Base-by-base conservation (phyloP, 1,139 yeast species). In the Taphrina betulina region DNA sequence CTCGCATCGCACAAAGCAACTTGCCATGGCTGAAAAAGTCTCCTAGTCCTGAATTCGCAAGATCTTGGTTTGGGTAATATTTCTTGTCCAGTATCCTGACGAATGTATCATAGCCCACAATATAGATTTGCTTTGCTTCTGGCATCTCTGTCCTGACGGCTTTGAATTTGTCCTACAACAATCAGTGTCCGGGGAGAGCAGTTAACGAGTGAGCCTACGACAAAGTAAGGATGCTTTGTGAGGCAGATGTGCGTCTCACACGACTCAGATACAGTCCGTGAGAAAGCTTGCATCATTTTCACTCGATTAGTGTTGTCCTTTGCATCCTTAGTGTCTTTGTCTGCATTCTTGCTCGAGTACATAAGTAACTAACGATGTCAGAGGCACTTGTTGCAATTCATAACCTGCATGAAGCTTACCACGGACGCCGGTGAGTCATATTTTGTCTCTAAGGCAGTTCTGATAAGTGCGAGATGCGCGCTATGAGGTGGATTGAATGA, bases 401-500 rank as follows among this genome's bases (percentile, higher is more conserved):
- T n/a, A n/a, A n/a, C n/a, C 8, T 23, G 16, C 22, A 22, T 2
- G 17, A 12, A 26, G n/a, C 54, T 12, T 24, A 50, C 54, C 36
- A 50, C 37, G 3, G 46, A 17, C 5, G 40, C 28, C 7, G 45
- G 46, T 23, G 31, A 20, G n/a, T 38, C 46, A 17, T 50, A 17
- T 16, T 29, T 40, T 7, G 28, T 37, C 24, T 50, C 41, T n/a
- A 50, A 24, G 7, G 54, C 50, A n/a, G 19, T 28, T 7, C 36
- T 34, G 22, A 43, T 43, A 19, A 52, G 44, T 16, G 56, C 56
- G 31, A 52, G 37, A 20, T 52, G 56, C 12, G 56, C 56, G 20
- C 46, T 14, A 29, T 52, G 56, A 3, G 56, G 56, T n/a, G 56
- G 56, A 35, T 52, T 52, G 56, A 52, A 52, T 7, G 50, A 42